Evolutionary conservation across 352 stramenopile genomes (phyloP).

Genomic region (Phytophthora sojae): DNA sequence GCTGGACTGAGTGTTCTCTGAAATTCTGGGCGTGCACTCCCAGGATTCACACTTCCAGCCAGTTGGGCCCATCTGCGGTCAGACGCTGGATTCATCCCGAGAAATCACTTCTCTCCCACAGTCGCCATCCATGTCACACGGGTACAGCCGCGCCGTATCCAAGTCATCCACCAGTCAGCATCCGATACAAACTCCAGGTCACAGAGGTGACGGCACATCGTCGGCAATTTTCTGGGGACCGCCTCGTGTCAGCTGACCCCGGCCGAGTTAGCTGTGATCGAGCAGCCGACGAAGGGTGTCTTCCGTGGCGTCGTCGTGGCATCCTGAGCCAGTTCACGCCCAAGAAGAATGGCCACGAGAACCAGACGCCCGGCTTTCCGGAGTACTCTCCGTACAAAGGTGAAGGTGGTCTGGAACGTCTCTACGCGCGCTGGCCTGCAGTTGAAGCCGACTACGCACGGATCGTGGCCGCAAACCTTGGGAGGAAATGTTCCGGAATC

Average conservation of each 20-base stretch:
- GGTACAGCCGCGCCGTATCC: no score
- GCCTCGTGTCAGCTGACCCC: not conserved
- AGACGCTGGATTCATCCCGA: no score
- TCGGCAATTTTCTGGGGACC: no score
- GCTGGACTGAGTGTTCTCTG: no score
- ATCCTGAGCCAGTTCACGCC: not conserved
- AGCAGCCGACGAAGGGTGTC: not conserved
- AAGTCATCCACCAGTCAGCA: no score
- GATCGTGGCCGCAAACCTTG: not conserved
- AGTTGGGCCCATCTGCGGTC: no score
- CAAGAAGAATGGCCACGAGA: not conserved
- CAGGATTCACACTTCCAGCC: no score
- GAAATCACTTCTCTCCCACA: no score
- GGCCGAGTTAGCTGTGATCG: not conserved
- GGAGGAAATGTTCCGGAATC: not conserved
- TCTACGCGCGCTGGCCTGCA: not conserved
- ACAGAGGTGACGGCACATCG: no score
- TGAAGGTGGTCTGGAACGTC: not conserved
- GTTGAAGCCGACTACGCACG: not conserved
- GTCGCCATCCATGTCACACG: no score
- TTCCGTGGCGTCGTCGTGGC: not conserved
- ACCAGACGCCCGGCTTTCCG: not conserved
- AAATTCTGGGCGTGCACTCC: no score
- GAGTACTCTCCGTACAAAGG: slow-evolving; percentile 1
- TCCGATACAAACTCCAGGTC: no score